These are phyloP conservation scores for Penicillium nordicum DNA, from an alignment of 2,329 filamentous ascomycete species.

Conservation along the genomic window DNA sequence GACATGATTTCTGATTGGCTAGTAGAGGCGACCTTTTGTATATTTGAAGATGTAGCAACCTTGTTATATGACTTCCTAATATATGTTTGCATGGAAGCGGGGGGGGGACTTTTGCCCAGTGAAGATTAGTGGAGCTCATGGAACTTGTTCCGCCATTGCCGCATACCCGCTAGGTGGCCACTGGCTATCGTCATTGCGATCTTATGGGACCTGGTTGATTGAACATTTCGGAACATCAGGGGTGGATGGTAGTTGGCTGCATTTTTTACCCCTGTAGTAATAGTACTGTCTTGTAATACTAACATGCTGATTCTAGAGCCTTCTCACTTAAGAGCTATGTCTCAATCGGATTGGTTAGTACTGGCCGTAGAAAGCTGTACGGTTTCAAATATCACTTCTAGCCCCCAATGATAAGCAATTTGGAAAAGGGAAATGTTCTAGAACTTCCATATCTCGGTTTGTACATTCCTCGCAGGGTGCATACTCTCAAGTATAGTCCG, in stretches of 20 bases:
- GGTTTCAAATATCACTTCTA: background rate
- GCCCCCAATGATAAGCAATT: too few relatives aligned
- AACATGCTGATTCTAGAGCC: background rate
- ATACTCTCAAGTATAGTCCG: background rate
- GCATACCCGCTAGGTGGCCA: background rate
- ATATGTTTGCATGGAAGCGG: background rate
- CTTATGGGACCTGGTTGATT: background rate
- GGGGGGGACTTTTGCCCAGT: background rate
- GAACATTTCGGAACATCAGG: background rate
- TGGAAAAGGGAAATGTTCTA: background rate
- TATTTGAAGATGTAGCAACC: background rate
- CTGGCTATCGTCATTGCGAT: background rate
- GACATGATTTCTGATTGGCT: slow-evolving; percentile 12
- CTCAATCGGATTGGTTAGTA: background rate
- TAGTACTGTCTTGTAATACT: background rate
- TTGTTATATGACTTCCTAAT: background rate
- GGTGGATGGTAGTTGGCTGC: background rate
- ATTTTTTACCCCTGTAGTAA: too few relatives aligned
- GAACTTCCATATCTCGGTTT: background rate
- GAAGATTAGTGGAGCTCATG: background rate
- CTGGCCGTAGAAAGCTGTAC: background rate
- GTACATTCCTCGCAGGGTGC: background rate
- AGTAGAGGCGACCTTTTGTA: background rate
- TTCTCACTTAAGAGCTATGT: too few relatives aligned
- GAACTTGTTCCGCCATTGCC: background rate